Evolutionary conservation across 1,284 basidiomycete species (phyloP).

Genomic region (Leccinum solheimii): DNA sequence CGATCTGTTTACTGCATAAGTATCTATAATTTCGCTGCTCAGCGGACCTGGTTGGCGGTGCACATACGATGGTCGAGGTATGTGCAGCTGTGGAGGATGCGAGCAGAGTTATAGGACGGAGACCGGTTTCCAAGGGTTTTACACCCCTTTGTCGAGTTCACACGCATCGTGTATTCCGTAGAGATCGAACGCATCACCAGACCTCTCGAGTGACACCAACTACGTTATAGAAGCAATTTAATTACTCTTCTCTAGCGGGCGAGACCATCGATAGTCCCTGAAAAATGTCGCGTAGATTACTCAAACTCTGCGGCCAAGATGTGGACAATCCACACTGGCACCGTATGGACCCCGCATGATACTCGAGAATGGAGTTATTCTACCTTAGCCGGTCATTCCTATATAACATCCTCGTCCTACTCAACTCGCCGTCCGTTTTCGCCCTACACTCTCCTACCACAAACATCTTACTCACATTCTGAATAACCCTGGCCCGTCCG

Average conservation of each 20-base stretch:
- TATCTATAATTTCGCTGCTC: constrained; percentile 11
- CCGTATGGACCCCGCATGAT: constrained; percentile 33
- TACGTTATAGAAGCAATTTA: constrained; percentile 31
- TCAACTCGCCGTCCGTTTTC: background rate
- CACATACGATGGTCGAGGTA: background rate
- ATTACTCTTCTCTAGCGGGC: constrained; percentile 28
- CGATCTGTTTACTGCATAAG: constrained; percentile 8
- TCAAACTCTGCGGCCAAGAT: constrained; percentile 12
- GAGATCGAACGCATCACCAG: constrained; percentile 25
- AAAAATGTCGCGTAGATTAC: constrained; percentile 19
- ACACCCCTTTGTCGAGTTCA: constrained; percentile 1
- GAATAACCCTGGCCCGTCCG: constrained; percentile 17
- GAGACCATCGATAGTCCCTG: constrained; percentile 23
- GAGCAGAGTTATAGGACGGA: background rate
- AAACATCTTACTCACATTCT: background rate
- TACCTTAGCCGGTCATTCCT: constrained; percentile 2
- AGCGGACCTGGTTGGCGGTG: background rate
- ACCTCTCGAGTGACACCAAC: constrained; percentile 19
- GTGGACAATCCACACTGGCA: constrained; percentile 23
- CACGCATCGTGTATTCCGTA: constrained; percentile 15
- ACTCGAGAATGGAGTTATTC: constrained; percentile 16
- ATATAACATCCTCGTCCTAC: constrained; percentile 21
- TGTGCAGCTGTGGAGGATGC: background rate
- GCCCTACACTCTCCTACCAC: constrained; percentile 2
- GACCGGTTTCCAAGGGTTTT: constrained; percentile 6